Conservation (phyloP, 805 yeast species). For the Kazachstania bromeliacearum region DNA sequence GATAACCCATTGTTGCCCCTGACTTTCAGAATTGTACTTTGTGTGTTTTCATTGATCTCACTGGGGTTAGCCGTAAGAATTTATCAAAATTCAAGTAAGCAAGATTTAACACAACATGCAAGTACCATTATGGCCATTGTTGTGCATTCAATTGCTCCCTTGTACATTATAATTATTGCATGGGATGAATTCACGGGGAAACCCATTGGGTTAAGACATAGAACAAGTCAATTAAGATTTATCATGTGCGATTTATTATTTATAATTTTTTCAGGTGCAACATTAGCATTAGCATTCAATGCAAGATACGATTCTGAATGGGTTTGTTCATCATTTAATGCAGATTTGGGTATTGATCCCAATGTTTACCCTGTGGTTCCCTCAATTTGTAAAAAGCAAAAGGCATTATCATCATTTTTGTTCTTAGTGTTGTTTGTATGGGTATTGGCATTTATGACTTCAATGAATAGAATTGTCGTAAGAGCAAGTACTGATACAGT, state of each 20-base stretch:
- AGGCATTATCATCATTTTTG: slow-evolving; percentile 68
- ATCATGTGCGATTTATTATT: slow-evolving; percentile 76
- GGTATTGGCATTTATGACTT: slow-evolving; percentile 78
- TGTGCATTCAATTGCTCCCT: slow-evolving; percentile 70
- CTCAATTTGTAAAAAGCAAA: slow-evolving; percentile 67
- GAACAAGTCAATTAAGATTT: slow-evolving; percentile 71
- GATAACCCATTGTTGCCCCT: slow-evolving; percentile 78
- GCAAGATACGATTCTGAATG: slow-evolving; percentile 72
- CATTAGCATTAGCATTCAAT: slow-evolving; percentile 75
- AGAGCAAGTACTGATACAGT: slow-evolving; percentile 35
- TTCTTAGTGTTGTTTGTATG: slow-evolving; percentile 68
- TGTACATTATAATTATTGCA: slow-evolving; percentile 72
- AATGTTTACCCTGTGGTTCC: slow-evolving; percentile 28
- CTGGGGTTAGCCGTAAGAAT: slow-evolving; percentile 63
- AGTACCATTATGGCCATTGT: slow-evolving; percentile 88
- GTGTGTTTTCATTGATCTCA: slow-evolving; percentile 54
- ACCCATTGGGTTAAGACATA: slow-evolving; percentile 84
- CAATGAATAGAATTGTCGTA: slow-evolving; percentile 75
- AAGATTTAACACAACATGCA: slow-evolving; percentile 58
- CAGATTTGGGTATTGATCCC: slow-evolving; percentile 3
- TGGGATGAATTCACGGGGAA: slow-evolving; percentile 87
- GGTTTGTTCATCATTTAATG: slow-evolving; percentile 46
- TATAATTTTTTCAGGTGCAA: slow-evolving; percentile 83
- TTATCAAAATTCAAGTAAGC: slow-evolving; percentile 31
- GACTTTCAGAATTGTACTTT: slow-evolving; percentile 52